Percentiles rank a stretch among this genome's conserved stretches.
phyloP scores from a whole-genome alignment of 441 rosid genomes.

The Mallotus repandus region DNA sequence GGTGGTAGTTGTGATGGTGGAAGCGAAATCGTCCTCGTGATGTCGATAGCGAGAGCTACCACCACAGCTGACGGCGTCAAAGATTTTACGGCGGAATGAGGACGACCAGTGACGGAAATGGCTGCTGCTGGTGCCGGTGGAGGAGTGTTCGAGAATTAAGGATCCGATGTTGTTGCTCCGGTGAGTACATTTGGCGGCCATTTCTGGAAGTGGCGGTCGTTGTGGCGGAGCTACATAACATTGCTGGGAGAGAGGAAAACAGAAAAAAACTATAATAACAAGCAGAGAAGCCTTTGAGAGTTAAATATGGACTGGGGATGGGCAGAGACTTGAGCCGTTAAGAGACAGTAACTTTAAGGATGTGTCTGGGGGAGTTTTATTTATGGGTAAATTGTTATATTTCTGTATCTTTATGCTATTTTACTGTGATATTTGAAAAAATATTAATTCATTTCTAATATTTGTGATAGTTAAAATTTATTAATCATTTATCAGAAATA shows the following conservation, averaged over 20 bases:
- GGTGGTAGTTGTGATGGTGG: conserved; percentile 23
- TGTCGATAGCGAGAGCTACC: conserved; percentile 56
- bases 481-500: too few relatives aligned
- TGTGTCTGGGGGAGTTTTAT: background rate
- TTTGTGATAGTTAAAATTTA: too few relatives aligned
- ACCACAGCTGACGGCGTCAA: conserved; percentile 79
- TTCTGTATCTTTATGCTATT: too few relatives aligned
- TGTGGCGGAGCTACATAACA: conserved; percentile 23
- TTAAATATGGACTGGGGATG: conserved; percentile 8
- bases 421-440: too few relatives aligned
- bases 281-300: too few relatives aligned
- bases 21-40: conserved; percentile 26
- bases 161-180: conserved; percentile 69
- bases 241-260: conserved; percentile 1
- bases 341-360: background rate
- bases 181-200: conserved; percentile 38
- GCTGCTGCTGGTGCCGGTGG: conserved; percentile 23
- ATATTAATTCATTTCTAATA: too few relatives aligned
- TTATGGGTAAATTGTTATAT: too few relatives aligned
- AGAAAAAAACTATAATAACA: background rate
- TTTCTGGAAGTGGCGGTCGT: background rate
- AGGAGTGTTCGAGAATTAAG: conserved; percentile 44
- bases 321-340: background rate
- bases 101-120: conserved; percentile 63
- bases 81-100: conserved; percentile 65